Evolutionary conservation across 257 asterid genomes (phyloP).

Genomic region (Solanum paucissectum): DNA sequence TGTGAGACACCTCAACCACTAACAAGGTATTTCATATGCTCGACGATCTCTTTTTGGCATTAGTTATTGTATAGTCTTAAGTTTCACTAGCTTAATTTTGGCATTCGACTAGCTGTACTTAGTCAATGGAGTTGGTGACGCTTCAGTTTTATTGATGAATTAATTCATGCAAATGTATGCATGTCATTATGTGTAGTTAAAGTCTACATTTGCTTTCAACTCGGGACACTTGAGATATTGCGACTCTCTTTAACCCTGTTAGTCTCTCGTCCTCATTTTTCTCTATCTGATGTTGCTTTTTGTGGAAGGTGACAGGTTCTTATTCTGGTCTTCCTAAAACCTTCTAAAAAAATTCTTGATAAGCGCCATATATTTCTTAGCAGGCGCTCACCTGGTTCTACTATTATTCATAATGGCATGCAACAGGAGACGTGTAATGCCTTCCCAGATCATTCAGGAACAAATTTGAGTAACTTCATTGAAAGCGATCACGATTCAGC

Average conservation of each 20-base stretch:
- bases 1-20: slow-evolving; percentile 37
- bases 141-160: not conserved
- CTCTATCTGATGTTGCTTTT: not conserved
- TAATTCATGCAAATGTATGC: not conserved
- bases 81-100: not conserved
- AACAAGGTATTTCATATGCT: slow-evolving; percentile 24
- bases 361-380: not conserved
- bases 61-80: not conserved
- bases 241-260: not conserved
- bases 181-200: not conserved
- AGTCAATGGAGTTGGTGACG: not conserved
- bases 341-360: not conserved
- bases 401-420: slow-evolving; percentile 13
- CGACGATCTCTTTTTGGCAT: not conserved
- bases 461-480: slow-evolving; percentile 29
- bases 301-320: not conserved
- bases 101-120: not conserved
- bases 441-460: slow-evolving; percentile 17
- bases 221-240: not conserved
- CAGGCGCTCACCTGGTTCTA: slow-evolving; percentile 35
- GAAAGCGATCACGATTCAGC: slow-evolving; percentile 53
- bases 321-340: not conserved
- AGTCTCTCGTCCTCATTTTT: not conserved
- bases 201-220: not conserved
- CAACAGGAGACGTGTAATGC: slow-evolving; percentile 16